Base-by-base conservation (phyloP, 1,284 basidiomycete genomes). In the Pseudomicrostroma phylloplanum region DNA sequence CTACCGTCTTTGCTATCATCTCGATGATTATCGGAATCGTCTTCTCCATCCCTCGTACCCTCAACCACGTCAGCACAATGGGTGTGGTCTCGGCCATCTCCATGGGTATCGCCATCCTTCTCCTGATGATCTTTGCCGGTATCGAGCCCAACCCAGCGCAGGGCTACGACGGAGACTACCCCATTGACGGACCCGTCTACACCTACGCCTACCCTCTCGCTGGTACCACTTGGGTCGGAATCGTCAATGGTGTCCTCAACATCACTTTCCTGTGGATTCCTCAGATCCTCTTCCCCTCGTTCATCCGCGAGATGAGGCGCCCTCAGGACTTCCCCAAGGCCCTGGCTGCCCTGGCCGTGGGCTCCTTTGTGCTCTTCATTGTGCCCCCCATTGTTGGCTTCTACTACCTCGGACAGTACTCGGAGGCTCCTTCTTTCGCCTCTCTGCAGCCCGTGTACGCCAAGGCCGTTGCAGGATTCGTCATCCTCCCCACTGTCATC, bases 11-110 rank as follows among this genome's bases (percentile, higher is more conserved):
- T 55, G 19, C 42, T 41, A 56, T 60, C 6, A 77, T 81, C 42
- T 83, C 82, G n/a, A 86, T 86, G 84, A 82, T 80, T 26, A 82
- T 86, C 59, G 83, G 84, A n/a, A 83, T 86, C 58, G 71, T 86
- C 30, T 80, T 86, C 25, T 58, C 57, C 21, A 30, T 67, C 19
- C 65, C 65, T 13, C 49, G 65, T 15, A 64, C 61, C 6, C 51
- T 67, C 4, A 48, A 65, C 30, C 65, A 67, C 25, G 57, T 67
- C 30, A 39, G 55, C 26, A 12, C 26, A 17, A 67, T 67, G 65
- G 62, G 59, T n/a, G 51, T 66, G 17, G 36, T 62, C 51, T 57
- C 55, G 25, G 57, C 62, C 26, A 40, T 51, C 11, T 49, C 23
- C 56, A 67, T 67, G 66, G 54, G 26, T 25, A 62, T 67, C 25